Evolutionary conservation across 192 early-diverging fungal genomes (phyloP).

Genomic region (Coemansia sp.): DNA sequence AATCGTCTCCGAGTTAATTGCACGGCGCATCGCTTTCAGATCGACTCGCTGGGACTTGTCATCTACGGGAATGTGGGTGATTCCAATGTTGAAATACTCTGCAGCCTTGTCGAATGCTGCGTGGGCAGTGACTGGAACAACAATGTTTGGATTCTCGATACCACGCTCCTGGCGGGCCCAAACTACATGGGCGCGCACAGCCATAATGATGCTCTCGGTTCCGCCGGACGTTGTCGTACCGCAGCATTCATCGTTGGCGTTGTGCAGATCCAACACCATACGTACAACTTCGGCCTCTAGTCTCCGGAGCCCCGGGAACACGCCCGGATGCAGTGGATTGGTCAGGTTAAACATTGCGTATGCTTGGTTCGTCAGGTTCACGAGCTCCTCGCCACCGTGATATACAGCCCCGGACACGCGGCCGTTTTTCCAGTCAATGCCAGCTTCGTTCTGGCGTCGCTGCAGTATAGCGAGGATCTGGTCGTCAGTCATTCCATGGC

Average conservation of each 20-base stretch:
- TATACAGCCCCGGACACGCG: conserved; percentile 89
- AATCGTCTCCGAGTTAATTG: conserved; percentile 90
- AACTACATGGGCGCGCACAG: conserved; percentile 90
- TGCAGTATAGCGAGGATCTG: conserved; percentile 61
- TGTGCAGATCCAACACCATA: conserved; percentile 89
- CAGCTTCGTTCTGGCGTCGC: conserved; percentile 58
- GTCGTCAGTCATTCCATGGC: conserved; percentile 59
- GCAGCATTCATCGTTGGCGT: conserved; percentile 68
- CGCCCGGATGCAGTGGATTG: conserved; percentile 93
- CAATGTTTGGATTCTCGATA: conserved; percentile 87
- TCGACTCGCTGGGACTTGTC: conserved; percentile 72
- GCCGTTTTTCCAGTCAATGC: conserved; percentile 80
- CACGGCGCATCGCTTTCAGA: conserved; percentile 67
- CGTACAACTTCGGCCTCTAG: conserved; percentile 95
- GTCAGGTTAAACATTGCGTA: conserved; percentile 77
- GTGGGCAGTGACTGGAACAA: conserved; percentile 90
- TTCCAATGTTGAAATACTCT: conserved; percentile 84
- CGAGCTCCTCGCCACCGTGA: conserved; percentile 86
- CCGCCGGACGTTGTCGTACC: conserved; percentile 93
- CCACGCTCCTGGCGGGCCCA: conserved; percentile 75
- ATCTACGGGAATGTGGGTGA: conserved; percentile 83
- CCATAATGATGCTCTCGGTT: conserved; percentile 93
- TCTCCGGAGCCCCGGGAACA: conserved; percentile 91
- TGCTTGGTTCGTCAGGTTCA: conserved; percentile 68
- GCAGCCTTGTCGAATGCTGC: conserved; percentile 96